phyloP scores from a whole-genome alignment of 2,329 filamentous ascomycete genomes.

The Paracamarosporium sp. region DNA sequence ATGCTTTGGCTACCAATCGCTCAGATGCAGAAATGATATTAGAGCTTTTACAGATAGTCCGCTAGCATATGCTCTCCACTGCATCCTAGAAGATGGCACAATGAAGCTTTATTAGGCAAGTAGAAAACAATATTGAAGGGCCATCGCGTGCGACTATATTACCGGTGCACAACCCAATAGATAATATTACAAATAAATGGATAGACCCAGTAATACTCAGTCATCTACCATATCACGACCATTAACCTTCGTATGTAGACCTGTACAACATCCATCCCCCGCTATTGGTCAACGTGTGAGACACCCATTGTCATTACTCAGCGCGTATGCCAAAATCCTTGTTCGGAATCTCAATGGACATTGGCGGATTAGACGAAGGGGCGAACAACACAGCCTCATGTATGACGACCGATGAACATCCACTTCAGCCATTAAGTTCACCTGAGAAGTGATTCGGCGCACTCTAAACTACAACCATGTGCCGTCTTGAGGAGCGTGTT shows the following conservation, averaged over 20 bases:
- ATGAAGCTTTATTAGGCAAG: not conserved
- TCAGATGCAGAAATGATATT: not conserved
- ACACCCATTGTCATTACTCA: too few species aligned
- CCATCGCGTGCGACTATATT: too few species aligned
- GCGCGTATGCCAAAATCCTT: not conserved
- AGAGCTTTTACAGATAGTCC: not conserved
- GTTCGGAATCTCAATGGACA: not conserved
- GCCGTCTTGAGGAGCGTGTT: slow-evolving; percentile 35
- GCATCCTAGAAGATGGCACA: not conserved
- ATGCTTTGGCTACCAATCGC: not conserved
- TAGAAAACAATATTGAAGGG: too few species aligned
- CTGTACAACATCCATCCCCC: too few species aligned
- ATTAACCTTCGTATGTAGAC: too few species aligned
- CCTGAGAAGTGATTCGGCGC: not conserved
- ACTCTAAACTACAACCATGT: too few species aligned
- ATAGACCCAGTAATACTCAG: too few species aligned
- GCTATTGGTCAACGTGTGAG: too few species aligned
- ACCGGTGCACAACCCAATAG: too few species aligned
- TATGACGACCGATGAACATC: not conserved
- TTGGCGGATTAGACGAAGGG: not conserved
- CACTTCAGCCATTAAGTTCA: not conserved
- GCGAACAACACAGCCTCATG: not conserved
- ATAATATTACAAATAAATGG: too few species aligned
- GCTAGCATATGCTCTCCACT: not conserved
- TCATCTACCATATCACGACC: too few species aligned